These are phyloP conservation scores for Fagopyrum homotropicum DNA, from an alignment of 148 eudicot species.

Conservation along the genomic window DNA sequence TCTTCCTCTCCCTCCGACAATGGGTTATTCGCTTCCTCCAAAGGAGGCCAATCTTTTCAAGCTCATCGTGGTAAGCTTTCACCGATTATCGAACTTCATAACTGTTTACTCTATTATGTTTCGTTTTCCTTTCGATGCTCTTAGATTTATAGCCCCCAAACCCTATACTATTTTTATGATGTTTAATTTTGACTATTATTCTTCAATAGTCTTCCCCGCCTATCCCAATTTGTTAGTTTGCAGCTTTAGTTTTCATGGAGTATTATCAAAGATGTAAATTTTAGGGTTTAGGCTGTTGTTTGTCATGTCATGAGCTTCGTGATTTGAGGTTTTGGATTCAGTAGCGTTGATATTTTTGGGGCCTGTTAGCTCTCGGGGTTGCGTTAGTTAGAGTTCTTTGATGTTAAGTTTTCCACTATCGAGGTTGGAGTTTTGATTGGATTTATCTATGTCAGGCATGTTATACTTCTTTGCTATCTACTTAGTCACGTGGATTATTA, in stretches of 20 bases:
- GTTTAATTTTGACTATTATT: conserved; percentile 9
- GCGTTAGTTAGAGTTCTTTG: not conserved
- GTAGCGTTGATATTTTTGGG: not conserved
- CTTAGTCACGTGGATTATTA: not conserved
- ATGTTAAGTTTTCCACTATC: not conserved
- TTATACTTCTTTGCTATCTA: not conserved
- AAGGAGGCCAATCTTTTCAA: conserved; percentile 96
- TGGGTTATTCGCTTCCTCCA: conserved; percentile 88
- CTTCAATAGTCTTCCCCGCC: not conserved
- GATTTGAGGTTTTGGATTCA: conserved; percentile 11
- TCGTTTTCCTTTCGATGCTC: not conserved
- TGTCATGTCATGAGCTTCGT: not conserved
- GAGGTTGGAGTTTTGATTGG: not conserved
- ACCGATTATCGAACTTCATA: conserved; percentile 7
- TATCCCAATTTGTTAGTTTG: conserved; percentile 1
- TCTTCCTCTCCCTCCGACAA: conserved; percentile 25
- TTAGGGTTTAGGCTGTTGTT: not conserved
- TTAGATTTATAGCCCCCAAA: not conserved
- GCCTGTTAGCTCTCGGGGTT: not conserved
- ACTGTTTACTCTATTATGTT: not conserved
- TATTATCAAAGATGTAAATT: not conserved
- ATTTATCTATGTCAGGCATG: not conserved
- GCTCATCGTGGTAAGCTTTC: conserved; percentile 75
- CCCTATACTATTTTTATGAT: not conserved
- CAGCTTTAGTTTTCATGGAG: not conserved